phyloP scores from a whole-genome alignment of 306 rosid species.

The Cercis canadensis region DNA sequence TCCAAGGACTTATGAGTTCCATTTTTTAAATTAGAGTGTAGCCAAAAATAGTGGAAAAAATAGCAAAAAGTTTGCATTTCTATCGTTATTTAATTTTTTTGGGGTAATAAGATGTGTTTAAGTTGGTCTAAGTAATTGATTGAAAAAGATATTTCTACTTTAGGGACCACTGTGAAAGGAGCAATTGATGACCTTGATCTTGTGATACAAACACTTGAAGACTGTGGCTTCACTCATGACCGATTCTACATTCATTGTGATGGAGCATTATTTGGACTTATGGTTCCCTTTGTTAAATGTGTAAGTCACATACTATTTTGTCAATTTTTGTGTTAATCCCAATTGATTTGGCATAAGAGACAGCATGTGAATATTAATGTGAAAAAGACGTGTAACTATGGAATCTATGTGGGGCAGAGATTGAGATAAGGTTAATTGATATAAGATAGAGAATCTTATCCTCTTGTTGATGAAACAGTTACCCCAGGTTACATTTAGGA shows the following conservation, averaged over 20 bases:
- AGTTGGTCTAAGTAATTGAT: slow-evolving; percentile 7
- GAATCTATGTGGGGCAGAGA: too few relatives aligned
- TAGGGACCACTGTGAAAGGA: slow-evolving; percentile 74
- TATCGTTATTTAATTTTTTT: too few relatives aligned
- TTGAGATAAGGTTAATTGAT: too few relatives aligned
- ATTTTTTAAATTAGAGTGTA: too few relatives aligned
- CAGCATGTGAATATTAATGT: too few relatives aligned
- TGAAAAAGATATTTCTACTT: not conserved
- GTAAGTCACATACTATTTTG: slow-evolving; percentile 33
- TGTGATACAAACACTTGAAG: slow-evolving; percentile 56
- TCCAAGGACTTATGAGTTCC: too few relatives aligned
- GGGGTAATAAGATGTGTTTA: not conserved
- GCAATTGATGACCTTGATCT: slow-evolving; percentile 70
- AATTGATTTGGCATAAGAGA: not conserved
- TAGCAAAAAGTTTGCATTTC: too few relatives aligned
- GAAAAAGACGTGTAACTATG: too few relatives aligned
- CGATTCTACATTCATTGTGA: slow-evolving; percentile 81
- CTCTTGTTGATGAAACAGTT: slow-evolving; percentile 39
- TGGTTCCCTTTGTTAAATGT: slow-evolving; percentile 68
- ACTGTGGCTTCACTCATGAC: slow-evolving; percentile 56
- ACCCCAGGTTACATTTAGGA: slow-evolving; percentile 63
- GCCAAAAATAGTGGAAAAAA: too few relatives aligned
- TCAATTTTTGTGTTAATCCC: too few relatives aligned
- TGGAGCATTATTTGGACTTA: slow-evolving; percentile 69
- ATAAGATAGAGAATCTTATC: too few relatives aligned